Percentiles rank a stretch among this genome's conserved stretches.
Evolutionary conservation across 139 green algal genomes (phyloP).

Genomic region (Auxenochlorella protothecoides): DNA sequence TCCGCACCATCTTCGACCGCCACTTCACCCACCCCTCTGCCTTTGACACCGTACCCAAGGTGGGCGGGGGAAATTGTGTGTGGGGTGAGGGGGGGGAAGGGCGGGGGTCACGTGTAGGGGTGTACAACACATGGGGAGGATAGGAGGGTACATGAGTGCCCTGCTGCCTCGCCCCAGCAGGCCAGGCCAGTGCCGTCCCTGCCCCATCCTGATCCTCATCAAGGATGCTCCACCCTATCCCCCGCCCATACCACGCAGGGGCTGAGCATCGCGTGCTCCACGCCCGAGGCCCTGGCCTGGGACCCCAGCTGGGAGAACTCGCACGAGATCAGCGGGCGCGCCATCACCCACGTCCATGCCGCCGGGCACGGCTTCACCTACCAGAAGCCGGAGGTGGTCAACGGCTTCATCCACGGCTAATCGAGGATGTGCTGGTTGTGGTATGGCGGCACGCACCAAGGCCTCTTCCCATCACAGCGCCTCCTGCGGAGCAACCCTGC

Average conservation of each 20-base stretch:
- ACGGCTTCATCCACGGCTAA: neutral
- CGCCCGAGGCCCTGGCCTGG: slow-evolving; percentile 52
- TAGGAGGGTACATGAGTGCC: no score
- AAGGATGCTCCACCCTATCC: no score
- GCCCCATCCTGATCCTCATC: no score
- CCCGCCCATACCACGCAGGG: slow-evolving; percentile 23
- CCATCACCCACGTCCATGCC: slow-evolving; percentile 39
- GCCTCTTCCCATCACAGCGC: no score
- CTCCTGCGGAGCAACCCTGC: no score
- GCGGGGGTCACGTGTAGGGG: no score
- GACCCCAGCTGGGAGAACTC: slow-evolving; percentile 49
- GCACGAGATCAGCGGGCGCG: slow-evolving; percentile 63
- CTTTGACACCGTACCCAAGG: slow-evolving; percentile 52
- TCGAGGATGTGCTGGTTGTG: no score
- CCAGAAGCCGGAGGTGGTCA: neutral
- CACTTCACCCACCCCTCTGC: slow-evolving; percentile 67
- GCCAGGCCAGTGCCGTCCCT: no score
- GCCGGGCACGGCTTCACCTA: neutral
- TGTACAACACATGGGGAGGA: no score
- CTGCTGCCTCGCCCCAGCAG: neutral
- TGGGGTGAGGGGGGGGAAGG: no score
- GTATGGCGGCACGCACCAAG: no score
- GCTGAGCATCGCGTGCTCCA: slow-evolving; percentile 60
- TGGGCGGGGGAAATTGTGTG: neutral
- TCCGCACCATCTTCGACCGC: slow-evolving; percentile 79